Evolutionary conservation across 306 rosid species (phyloP).

Genomic region (Dryas octopetala): DNA sequence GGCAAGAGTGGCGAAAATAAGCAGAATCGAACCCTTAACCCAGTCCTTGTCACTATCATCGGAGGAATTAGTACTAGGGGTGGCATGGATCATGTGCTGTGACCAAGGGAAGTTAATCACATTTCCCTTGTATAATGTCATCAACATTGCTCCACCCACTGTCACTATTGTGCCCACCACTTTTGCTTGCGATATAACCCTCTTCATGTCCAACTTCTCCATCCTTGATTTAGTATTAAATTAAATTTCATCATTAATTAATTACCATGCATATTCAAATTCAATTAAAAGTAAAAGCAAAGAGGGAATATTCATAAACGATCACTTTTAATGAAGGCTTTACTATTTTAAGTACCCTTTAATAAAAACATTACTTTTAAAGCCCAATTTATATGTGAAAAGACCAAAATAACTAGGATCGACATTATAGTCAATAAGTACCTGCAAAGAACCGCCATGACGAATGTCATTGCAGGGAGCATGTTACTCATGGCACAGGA

Average conservation of each 20-base stretch:
- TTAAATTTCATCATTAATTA: slow-evolving; percentile 2
- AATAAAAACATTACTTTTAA: too few relatives aligned
- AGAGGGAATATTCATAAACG: too few relatives aligned
- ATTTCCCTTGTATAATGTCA: slow-evolving; percentile 84
- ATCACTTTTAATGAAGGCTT: too few relatives aligned
- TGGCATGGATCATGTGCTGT: too few relatives aligned
- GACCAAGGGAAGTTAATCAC: too few relatives aligned
- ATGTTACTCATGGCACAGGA: slow-evolving; percentile 90
- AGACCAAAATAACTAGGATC: too few relatives aligned
- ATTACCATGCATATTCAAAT: too few relatives aligned
- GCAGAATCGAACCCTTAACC: slow-evolving; percentile 66
- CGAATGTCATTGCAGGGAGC: slow-evolving; percentile 91
- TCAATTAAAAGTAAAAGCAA: too few relatives aligned
- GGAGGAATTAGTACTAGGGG: slow-evolving; percentile 33
- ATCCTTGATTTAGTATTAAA: slow-evolving; percentile 43
- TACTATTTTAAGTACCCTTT: too few relatives aligned
- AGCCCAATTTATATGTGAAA: too few relatives aligned
- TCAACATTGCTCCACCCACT: slow-evolving; percentile 83
- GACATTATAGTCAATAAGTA: slow-evolving; percentile 7
- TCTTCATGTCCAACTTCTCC: slow-evolving; percentile 77
- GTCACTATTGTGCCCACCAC: slow-evolving; percentile 70
- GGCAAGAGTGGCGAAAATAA: slow-evolving; percentile 74
- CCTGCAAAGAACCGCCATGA: slow-evolving; percentile 80
- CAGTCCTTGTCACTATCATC: slow-evolving; percentile 46
- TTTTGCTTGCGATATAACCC: slow-evolving; percentile 74